Base-by-base conservation (phyloP, 176 grass and related monocot genomes). In the Oryza meyeriana region DNA sequence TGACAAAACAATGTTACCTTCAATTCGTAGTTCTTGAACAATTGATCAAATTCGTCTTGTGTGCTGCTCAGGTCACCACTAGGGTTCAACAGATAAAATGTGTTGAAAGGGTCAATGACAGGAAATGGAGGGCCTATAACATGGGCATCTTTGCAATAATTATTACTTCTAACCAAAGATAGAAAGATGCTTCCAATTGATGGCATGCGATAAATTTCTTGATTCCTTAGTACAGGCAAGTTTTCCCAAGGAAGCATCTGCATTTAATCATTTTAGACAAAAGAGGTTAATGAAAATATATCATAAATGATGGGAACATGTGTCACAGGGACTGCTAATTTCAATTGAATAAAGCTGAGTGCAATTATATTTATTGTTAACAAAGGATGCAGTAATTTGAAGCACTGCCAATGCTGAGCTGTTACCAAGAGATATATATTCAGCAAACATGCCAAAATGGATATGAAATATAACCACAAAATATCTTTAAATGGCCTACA, bases 161-260 rank as follows among this genome's bases (percentile, higher is more conserved):
- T 61, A 66, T 73, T 79, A 69, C 65, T 89, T 89, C 42, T 82
- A 77, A 85, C 55, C 71, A 97, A 79, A 69, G 88, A 81, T 76
- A 81, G 45, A 61, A 91, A 75, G 61, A 93, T 75, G 73, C 79
- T 92, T 30, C 81, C 66, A 40, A 97, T 14, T 70, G 94, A 97
- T 12, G 89, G 89, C 94, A 97, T 97, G 38, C 92, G 92, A 75
- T 97, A 94, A 61, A 92, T 85, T 77, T 97, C 94, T 82, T 97
- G 92, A 92, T 73, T 88, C 74, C 89, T 94, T 69, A 94, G 45
- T 17, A 70, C 77, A 81, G 94, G 94, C 76, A 97, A 61, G 73
- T 88, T 97, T 31, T 97, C 94, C 94, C 92, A 97, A 25, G 94
- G 94, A 76, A 97, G 90, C 94, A 97, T 97, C 94, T 97, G 87